Evolutionary conservation across 2,329 filamentous ascomycete species (phyloP), one percentile per base, ranked within the genome.

Genomic region (Aspergillus proliferans): DNA sequence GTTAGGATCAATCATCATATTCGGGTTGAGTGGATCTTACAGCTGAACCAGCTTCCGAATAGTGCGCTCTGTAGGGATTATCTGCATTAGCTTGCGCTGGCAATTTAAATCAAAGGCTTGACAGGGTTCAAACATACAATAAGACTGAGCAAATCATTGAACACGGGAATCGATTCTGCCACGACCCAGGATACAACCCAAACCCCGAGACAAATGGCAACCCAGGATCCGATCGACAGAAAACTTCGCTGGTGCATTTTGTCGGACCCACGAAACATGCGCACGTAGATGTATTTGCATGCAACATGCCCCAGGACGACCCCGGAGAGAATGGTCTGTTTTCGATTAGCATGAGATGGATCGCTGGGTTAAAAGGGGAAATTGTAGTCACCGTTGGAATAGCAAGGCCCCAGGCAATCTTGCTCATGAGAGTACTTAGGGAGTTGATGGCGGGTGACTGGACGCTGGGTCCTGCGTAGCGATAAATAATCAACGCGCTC

Each of bases 301-400:
- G 81, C 82, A 1, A 87, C 81, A 48, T 84, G 80, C 3, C 79
- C 83, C 57, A 85, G 82, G 48, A 88, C 83, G 9, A 87, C 83
- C 40, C 84, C 85, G 0, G 84, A 82, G 42, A 87, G 79, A 33
- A 87, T 72, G 48, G 87, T 86, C 66, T 39, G 10, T 39, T 18
- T 3, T 5, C 14, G 18, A 19, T 15, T 15, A 39, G 36, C n/a
- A 39, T 15, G n/a, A 15, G 18, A 39, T n/a, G n/a, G 0, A 19
- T 22, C 22, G 22, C 22, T 22, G 5, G n/a, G n/a, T 39, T 1
- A 30, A 30, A 12, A 4, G 26, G 36, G 6, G n/a, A 10, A 15
- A 15, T 39, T 4, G 7, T 19, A 39, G 6, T 18, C 39, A 70
- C 66, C 2, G 85, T 87, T 7, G 84, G 84, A 5, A 84, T 76